These are phyloP conservation scores for Parathielavia hyrcaniae DNA, from an alignment of 495 filamentous ascomycete species.

Conservation along the genomic window DNA sequence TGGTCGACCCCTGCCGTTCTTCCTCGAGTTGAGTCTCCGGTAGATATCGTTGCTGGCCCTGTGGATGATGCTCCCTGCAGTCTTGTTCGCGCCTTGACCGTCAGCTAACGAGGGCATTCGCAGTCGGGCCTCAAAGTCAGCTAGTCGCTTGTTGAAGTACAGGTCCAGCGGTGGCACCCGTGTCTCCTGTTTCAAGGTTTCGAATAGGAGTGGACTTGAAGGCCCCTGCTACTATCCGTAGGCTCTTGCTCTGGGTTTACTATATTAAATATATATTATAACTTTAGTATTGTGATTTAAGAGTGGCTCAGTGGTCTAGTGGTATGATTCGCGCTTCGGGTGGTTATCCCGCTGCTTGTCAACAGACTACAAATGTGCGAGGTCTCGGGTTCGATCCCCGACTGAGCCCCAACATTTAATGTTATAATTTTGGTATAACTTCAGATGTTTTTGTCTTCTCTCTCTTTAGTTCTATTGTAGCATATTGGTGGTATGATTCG, in stretches of 20 bases:
- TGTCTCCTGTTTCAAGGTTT: too few species aligned
- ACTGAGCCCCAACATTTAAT: slow-evolving; percentile 25
- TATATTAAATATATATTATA: too few species aligned
- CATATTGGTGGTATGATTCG: too few species aligned
- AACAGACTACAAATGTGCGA: slow-evolving; percentile 24
- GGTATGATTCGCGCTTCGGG: slow-evolving; percentile 31
- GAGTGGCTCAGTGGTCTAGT: slow-evolving; percentile 24
- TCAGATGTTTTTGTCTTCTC: background rate
- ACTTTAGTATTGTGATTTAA: background rate
- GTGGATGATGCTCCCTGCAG: background rate
- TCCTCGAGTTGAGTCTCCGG: background rate
- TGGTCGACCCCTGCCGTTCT: background rate
- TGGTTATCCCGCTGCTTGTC: slow-evolving; percentile 11
- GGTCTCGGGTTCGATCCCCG: slow-evolving; percentile 31
- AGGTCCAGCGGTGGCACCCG: too few species aligned
- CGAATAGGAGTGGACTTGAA: too few species aligned
- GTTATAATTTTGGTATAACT: slow-evolving; percentile 12
- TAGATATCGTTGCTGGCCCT: background rate
- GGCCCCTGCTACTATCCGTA: too few species aligned
- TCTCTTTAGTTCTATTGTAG: too few species aligned
- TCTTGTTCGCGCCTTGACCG: background rate
- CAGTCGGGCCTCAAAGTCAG: too few species aligned
- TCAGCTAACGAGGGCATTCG: background rate
- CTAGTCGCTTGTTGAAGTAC: too few species aligned
- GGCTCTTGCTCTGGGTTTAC: too few species aligned